Evolutionary conservation across 306 rosid species (phyloP).

Genomic region (Acacia melanoxylon): DNA sequence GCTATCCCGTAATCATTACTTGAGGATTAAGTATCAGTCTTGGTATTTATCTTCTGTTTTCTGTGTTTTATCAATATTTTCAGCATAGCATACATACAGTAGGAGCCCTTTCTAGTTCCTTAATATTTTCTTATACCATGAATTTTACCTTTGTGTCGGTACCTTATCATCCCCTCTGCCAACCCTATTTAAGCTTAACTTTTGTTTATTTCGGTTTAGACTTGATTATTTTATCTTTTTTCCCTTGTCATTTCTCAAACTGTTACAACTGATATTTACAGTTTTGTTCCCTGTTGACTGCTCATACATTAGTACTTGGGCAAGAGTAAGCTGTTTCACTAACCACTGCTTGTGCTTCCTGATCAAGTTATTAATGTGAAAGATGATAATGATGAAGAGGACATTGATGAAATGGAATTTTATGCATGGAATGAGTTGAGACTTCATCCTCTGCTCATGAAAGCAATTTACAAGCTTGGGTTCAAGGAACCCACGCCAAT

Average conservation of each 20-base stretch:
- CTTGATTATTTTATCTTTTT: not conserved
- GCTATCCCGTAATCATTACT: not conserved
- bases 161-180: not conserved
- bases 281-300: not conserved
- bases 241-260: not conserved
- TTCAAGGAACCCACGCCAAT: conserved; percentile 93
- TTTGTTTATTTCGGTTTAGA: not conserved
- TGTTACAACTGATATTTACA: too few relatives aligned
- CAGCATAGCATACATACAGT: not conserved
- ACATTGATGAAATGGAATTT: conserved; percentile 68
- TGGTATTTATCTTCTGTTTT: not conserved
- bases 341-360: conserved; percentile 29
- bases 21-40: not conserved
- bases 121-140: not conserved
- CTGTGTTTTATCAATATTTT: not conserved
- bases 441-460: conserved; percentile 83
- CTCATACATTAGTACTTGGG: not conserved
- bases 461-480: conserved; percentile 73
- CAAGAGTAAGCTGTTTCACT: conserved; percentile 8
- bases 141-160: not conserved
- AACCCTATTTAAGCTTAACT: not conserved
- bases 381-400: conserved; percentile 47
- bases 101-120: not conserved
- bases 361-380: conserved; percentile 43
- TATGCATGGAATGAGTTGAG: conserved; percentile 91